A percentile compares a stretch with the other conserved stretches of the same genome.
phyloP scores from a whole-genome alignment of 2,329 filamentous ascomycete species.

The Keithomyces neogunnii region DNA sequence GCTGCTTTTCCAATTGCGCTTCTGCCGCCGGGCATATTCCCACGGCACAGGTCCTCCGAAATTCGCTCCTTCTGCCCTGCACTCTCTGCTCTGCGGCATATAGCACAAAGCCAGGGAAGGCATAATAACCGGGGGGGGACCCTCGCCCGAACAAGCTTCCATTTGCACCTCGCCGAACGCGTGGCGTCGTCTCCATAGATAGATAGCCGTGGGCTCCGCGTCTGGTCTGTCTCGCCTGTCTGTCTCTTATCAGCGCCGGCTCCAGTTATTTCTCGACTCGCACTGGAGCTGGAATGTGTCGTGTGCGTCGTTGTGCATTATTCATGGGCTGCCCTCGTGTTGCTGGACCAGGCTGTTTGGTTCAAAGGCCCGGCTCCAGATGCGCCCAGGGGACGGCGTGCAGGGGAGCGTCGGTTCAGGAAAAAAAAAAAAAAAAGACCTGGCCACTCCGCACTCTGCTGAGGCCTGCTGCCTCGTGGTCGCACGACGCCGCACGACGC shows the following conservation, averaged over 20 bases:
- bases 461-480: background rate
- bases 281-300: no score
- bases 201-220: background rate
- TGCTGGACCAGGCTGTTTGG: no score
- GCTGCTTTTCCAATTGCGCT: background rate
- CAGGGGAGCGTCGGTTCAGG: no score
- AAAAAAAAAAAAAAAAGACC: no score
- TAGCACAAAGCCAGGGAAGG: background rate
- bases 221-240: background rate
- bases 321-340: no score
- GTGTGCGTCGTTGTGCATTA: no score
- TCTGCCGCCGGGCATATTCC: no score
- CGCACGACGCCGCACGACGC: background rate
- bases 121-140: background rate
- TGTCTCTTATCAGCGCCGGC: conserved; percentile 3
- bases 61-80: background rate
- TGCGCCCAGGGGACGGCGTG: no score
- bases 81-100: background rate
- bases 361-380: no score
- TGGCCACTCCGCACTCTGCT: no score
- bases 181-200: conserved; percentile 2
- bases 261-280: background rate
- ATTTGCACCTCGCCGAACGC: background rate
- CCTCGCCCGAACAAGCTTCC: background rate
- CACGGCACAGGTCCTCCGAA: background rate